These are phyloP conservation scores for Colletotrichum tropicicola DNA, from an alignment of 2,329 filamentous ascomycete species.

Conservation along the genomic window DNA sequence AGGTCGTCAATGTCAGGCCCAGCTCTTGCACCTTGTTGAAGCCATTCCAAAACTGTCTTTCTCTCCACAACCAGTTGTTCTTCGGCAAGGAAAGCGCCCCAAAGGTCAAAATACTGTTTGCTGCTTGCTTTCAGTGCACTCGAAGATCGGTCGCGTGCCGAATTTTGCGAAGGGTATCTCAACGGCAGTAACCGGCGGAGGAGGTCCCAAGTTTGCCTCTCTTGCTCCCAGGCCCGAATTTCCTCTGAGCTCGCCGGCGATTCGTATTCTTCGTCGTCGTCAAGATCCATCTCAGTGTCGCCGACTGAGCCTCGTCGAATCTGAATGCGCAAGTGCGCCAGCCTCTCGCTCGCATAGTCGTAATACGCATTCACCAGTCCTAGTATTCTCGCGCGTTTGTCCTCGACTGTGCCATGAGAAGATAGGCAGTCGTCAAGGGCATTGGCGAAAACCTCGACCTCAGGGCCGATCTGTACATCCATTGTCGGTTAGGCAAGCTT, in stretches of 20 bases:
- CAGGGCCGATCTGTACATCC: conserved; percentile 61
- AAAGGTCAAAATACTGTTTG: not conserved
- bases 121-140: not conserved
- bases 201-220: conserved; percentile 91
- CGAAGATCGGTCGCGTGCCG: not conserved
- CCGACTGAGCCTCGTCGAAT: conserved; percentile 32
- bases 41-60: conserved; percentile 83
- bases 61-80: conserved; percentile 82
- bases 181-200: conserved; percentile 78
- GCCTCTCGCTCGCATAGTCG: conserved; percentile 59
- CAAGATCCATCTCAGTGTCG: conserved; percentile 65
- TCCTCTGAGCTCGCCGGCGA: conserved; percentile 50
- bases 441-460: conserved; percentile 88
- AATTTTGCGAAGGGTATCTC: conserved; percentile 59
- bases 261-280: conserved; percentile 53
- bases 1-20: conserved; percentile 79
- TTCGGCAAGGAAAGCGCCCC: conserved; percentile 73
- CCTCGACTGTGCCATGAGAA: conserved; percentile 54
- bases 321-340: conserved; percentile 52
- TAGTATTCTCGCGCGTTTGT: conserved; percentile 73
- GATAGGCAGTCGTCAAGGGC: conserved; percentile 79
- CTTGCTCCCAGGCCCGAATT: conserved; percentile 74
- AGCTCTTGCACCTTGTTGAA: conserved; percentile 79
- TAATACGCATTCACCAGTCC: conserved; percentile 74
- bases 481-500: not conserved